These are phyloP conservation scores for Chenopodium berlandieri DNA, from an alignment of 148 eudicot genomes.

Conservation along the genomic window DNA sequence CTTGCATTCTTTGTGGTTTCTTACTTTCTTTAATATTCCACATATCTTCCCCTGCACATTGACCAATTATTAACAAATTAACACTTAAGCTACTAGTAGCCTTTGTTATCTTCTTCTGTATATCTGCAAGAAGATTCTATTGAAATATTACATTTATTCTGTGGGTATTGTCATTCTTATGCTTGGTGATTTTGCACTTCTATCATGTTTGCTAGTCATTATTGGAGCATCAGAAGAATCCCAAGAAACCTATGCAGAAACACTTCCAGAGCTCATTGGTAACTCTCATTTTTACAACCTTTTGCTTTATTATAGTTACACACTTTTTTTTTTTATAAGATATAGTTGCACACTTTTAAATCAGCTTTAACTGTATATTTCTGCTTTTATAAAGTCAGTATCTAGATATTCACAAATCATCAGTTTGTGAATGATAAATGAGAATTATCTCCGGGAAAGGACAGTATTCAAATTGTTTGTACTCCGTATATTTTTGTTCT, in stretches of 20 bases:
- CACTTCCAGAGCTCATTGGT: constrained; percentile 93
- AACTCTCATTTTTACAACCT: constrained; percentile 6
- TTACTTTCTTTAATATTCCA: background rate
- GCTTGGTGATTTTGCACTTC: background rate
- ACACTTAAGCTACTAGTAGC: background rate
- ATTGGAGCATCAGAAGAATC: constrained; percentile 89
- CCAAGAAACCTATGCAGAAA: constrained; percentile 79
- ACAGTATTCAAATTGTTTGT: background rate
- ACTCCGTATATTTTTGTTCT: background rate
- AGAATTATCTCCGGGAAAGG: background rate
- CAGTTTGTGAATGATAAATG: background rate
- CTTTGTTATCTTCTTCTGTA: background rate
- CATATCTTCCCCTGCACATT: background rate
- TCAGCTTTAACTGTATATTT: background rate
- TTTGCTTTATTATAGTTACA: background rate
- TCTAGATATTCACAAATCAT: background rate
- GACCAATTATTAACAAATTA: background rate
- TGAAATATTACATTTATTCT: background rate
- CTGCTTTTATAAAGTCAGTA: background rate
- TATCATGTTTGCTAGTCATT: constrained; percentile 60
- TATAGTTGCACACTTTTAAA: no score
- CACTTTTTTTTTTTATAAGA: no score
- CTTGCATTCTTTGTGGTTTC: background rate
- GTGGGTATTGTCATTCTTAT: background rate
- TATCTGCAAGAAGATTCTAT: no score